Evolutionary conservation across 129 eudicot genomes (phyloP).

Genomic region (Centrapalus pauciflorus): DNA sequence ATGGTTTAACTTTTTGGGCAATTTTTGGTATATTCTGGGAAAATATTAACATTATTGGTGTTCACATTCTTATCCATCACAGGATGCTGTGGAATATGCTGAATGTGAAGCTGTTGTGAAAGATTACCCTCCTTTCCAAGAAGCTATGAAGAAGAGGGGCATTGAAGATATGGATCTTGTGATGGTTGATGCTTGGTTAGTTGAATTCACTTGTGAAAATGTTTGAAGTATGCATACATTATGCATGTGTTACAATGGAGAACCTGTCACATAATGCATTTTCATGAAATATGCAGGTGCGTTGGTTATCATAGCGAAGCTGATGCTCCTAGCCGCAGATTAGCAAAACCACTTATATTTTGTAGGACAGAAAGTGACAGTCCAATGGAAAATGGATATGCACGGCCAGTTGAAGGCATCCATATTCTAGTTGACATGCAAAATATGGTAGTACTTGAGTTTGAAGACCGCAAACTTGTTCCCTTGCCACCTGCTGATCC

Average conservation of each 20-base stretch:
- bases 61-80: conserved; percentile 11
- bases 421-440: conserved; percentile 84
- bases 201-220: conserved; percentile 1
- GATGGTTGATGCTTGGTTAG: conserved; percentile 97
- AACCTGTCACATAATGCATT: background rate
- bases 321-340: conserved; percentile 80
- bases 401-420: conserved; percentile 92
- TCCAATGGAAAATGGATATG: conserved; percentile 87
- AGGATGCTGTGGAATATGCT: conserved; percentile 96
- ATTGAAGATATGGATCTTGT: conserved; percentile 92
- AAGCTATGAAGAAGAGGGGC: conserved; percentile 97
- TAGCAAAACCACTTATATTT: conserved; percentile 86
- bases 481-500: conserved; percentile 97
- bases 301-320: conserved; percentile 81
- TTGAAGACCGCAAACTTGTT: conserved; percentile 84
- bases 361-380: conserved; percentile 94
- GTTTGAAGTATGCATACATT: background rate
- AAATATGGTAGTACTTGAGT: conserved; percentile 78
- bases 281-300: conserved; percentile 45
- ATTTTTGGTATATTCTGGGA: background rate
- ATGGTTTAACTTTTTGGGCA: background rate
- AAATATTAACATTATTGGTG: background rate
- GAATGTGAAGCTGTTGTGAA: conserved; percentile 91
- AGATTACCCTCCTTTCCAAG: conserved; percentile 72
- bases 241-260: background rate